A percentile compares a stretch with the other conserved stretches of the same genome.
phyloP scores from a whole-genome alignment of 148 eudicot genomes.

The Simmondsia chinensis region DNA sequence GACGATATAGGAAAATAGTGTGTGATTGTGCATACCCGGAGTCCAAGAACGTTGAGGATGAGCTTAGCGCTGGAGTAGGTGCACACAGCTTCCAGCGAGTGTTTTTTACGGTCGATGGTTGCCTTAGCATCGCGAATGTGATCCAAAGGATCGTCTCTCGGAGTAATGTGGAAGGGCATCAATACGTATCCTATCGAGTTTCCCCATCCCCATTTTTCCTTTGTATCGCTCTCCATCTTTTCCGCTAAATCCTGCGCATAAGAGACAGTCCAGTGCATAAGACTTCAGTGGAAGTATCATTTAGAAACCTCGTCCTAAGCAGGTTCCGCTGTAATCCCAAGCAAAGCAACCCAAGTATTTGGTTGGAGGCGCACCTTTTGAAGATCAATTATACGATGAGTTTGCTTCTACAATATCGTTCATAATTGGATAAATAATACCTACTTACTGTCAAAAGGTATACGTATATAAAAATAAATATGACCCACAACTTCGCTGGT shows the following conservation, averaged over 20 bases:
- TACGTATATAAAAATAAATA: no score
- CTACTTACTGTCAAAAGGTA: no score
- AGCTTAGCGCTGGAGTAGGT: slow-evolving; percentile 11
- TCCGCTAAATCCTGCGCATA: slow-evolving; percentile 52
- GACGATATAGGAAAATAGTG: neutral
- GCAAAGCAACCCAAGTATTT: no score
- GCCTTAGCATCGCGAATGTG: slow-evolving; percentile 47
- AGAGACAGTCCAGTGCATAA: no score
- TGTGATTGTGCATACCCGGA: slow-evolving; percentile 16
- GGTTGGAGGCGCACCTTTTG: no score
- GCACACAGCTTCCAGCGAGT: slow-evolving; percentile 40
- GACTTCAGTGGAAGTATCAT: neutral
- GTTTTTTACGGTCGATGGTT: slow-evolving; percentile 44
- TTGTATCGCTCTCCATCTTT: slow-evolving; percentile 35
- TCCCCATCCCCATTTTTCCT: slow-evolving; percentile 38
- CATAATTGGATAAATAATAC: no score
- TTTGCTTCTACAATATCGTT: no score
- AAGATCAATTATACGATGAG: no score
- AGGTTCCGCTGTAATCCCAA: no score
- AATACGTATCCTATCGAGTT: slow-evolving; percentile 42
- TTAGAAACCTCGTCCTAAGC: no score
- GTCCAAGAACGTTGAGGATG: slow-evolving; percentile 29
- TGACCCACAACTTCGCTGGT: no score
- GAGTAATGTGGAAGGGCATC: slow-evolving; percentile 38
- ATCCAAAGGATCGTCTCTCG: slow-evolving; percentile 42